phyloP scores from a whole-genome alignment of 352 stramenopile species.

The Globisporangium cystogenes region DNA sequence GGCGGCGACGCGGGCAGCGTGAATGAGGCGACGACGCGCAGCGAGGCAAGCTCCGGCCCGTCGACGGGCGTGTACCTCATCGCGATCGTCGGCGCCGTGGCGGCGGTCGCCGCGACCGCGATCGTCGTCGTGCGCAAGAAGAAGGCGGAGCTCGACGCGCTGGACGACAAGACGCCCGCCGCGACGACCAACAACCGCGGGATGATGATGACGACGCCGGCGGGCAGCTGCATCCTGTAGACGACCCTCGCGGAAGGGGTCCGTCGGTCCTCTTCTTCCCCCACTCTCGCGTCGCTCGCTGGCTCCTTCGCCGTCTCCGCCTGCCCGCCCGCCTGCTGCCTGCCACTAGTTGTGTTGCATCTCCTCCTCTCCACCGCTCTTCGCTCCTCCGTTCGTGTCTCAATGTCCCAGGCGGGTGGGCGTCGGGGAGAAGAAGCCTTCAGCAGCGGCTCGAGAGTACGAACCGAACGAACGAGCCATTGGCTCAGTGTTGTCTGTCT shows the following conservation, averaged over 20 bases:
- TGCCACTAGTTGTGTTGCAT: background rate
- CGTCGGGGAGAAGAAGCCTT: background rate
- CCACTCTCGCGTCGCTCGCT: background rate
- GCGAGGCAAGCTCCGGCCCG: background rate
- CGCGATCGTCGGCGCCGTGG: conserved; percentile 11
- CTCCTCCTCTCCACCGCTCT: too few species aligned
- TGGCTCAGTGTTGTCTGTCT: background rate
- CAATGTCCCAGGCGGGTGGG: background rate
- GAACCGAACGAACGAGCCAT: background rate
- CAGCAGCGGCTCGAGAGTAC: background rate
- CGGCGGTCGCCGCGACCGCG: conserved; percentile 23
- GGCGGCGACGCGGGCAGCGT: conserved; percentile 3
- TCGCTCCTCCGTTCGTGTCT: background rate
- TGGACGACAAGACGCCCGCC: conserved; percentile 51
- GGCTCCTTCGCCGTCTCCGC: background rate
- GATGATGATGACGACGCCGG: conserved; percentile 47
- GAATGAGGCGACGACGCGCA: conserved; percentile 8
- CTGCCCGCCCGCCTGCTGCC: too few species aligned
- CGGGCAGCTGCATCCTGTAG: conserved; percentile 37
- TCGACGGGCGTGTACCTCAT: conserved; percentile 18
- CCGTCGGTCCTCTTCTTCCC: background rate
- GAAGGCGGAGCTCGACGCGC: conserved; percentile 47
- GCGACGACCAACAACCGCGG: conserved; percentile 15
- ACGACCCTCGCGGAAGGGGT: conserved; percentile 3
- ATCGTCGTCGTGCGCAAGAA: conserved; percentile 49